Evolutionary conservation across 345 rosid species (phyloP), one percentile per base, ranked within the genome.

Genomic region (Moricandia arvensis): DNA sequence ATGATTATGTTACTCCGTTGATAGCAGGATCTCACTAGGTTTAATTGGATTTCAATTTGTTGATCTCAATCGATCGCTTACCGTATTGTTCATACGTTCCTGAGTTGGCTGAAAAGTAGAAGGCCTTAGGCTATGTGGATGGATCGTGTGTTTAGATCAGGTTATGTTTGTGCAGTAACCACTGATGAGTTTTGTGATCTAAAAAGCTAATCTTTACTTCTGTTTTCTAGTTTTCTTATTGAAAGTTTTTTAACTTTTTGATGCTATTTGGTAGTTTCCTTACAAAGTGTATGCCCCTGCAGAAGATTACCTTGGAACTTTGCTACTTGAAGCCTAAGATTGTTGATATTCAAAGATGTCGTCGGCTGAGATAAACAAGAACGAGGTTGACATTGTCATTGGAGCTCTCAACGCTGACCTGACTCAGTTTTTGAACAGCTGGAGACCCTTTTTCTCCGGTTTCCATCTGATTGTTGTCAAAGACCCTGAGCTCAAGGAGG

Each of bases 401-500:
- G 98, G 92, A 55, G 98, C 96, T 10, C 82, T 94, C 59, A 88
- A 69, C n/a, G 66, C 95, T 58, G 96, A 94, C 72, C 84, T 94
- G 9, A 87, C 88, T 29, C 76, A 86, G 5, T 91, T 94, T 68
- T 33, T 94, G 83, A 88, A 78, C 78, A 87, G 80, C 77, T 94
- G 98, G 98, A 89, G 53, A 54, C 82, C 91, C 0, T 77, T 90
- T 26, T 89, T 91, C 69, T 80, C 91, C 10, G 82, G 83, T 12
- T 94, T 83, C 80, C 98, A 94, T 83, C 82, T 92, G 75, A 90
- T 92, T 75, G 84, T 95, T 69, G 97, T 95, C 73, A 85, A 92
- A 74, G 99, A 92, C 67, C 99, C 98, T 74, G 96, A 86, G 80
- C 91, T 95, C 73, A 89, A 86, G 75, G 91, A 85, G 41, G 97